Base-by-base conservation (phyloP, 257 asterid genomes). In the Voacanga thouarsii region DNA sequence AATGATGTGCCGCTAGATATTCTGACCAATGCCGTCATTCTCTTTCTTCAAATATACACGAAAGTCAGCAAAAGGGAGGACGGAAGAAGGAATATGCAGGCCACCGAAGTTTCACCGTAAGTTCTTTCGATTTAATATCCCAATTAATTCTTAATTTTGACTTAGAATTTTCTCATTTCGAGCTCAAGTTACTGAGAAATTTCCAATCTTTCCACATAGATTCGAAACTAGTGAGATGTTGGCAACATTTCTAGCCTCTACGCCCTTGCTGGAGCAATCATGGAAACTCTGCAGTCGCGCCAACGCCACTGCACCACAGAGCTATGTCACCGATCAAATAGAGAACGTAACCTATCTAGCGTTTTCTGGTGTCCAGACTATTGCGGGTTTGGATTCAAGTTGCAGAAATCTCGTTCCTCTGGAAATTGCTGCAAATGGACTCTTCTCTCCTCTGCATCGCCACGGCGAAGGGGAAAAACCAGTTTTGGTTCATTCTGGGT, bases 161-260 rank as follows among this genome's bases (percentile, higher is more conserved):
- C 73, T 68, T 68, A 41, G 73, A 68, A 68, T 68, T 68, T 23
- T 68, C 28, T 5, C 50, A 39, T 9, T 37, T 67, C 3, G 12
- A 41, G 0, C 18, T 21, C 43, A 7, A 68, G 4, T 41, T 41
- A 19, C 51, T 67, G 28, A 37, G 26, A 68, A 19, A 19, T 68
- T 14, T 43, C 53, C 50, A 43, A 68, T 23, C 28, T 67, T 67
- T 41, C 23, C 15, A 39, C 5, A 9, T 51, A 93, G 98, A 89
- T 93, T 91, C 53, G 98, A 93, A 90, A 85, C 96, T 4, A 92
- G 96, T 80, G 98, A 94, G 78, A 94, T 87, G 90, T 78, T 94
- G 61, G 95, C 96, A 47, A 79, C 92, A 0, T 86, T 87, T 80
- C 85, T 92, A 55, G 96, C 96, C 16, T 94, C 98, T 0, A 93